Evolutionary conservation across 805 yeast genomes (phyloP), one percentile per base, ranked within the genome.

Genomic region (Monosporozyma aquatica): DNA sequence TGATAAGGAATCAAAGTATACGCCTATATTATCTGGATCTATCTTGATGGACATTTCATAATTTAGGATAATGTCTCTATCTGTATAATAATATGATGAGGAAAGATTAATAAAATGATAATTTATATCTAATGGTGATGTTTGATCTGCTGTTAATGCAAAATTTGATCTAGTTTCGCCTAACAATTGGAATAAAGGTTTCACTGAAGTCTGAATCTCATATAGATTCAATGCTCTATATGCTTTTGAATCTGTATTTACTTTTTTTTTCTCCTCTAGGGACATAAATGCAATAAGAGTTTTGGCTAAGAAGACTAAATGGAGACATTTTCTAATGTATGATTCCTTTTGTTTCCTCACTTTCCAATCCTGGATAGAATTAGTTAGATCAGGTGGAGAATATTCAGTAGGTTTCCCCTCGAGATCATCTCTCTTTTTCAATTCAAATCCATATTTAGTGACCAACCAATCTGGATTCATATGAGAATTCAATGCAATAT

Each of bases 1-100:
- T 6, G 60, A 64, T 26, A 82, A 56, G 0, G 81, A 73, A 55
- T 82, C 87, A 49, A 76, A 71, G 49, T 79, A 80, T 26, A 64
- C 57, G 1, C 82, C 77, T 2, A 55, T 47, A 37, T 69, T 64
- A 0, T 48, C 55, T 0, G 74, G 69, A 54, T 81, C 85, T 38
- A 66, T 43, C 0, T 46, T 40, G 4, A 57, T 50, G 42, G 71
- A 67, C 0, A 58, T 54, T 17, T 71, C 67, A 53, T 72, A 82
- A 30, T 75, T 67, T 15, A 63, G 62, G 11, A 69, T 66, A 10
- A 82, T 63, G 25, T 66, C 57, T 14, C 68, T 65, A 47, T 77
- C 82, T 21, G 66, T 51, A 53, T 76, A 78, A 47, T 68, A 68
- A 15, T 71, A 70, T 11, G 68, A 65, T 0, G 70, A 67, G 1